Base-by-base conservation (phyloP, 768 basidiomycete genomes). In the Termitomyces eurrhizus region DNA sequence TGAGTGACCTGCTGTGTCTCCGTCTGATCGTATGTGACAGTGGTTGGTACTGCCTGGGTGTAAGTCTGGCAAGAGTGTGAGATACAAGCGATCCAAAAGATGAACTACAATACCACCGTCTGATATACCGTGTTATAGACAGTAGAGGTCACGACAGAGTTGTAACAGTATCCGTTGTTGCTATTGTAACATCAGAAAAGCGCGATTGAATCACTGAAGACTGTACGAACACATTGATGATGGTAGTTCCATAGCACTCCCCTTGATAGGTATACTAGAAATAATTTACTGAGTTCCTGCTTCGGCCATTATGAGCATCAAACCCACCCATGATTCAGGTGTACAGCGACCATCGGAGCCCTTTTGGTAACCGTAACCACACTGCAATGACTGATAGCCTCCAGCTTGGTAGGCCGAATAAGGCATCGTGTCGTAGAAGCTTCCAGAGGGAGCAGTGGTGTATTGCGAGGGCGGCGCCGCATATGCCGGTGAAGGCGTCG, bases 281-380 rank as follows among this genome's bases (percentile, higher is more conserved):
- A 26, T 54, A 49, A 54, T 36, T 61, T 46, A 44, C 62, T 62
- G 32, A 52, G 33, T 41, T 37, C 33, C 29, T 48, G 35, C 29
- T 5, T 26, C 32, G 8, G 6, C 53, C 12, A 51, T 29, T 14
- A 3, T 42, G 29, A 44, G 4, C 16, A 39, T 33, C 6, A 7
- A 75, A 80, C 62, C 66, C 45, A 88, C 87, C 88, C 89, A 90
- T 56, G 80, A 78, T 69, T 83, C 69, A 29, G 75, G 65, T 24
- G 72, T 61, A 70, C 89, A 90, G 52, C 75, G 77, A 37, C 86
- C 86, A 69, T 87, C 80, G 11, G 70, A 73, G 58, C 69, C 72
- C 73, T 87, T 88, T 52, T 71, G 66, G 67, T 85, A 86, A 29
- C 88, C 89, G 68, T 91, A 91, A 54, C 89, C 89, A 68, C 89